Percentiles rank a stretch among this genome's conserved stretches.
Evolutionary conservation across 257 asterid genomes (phyloP).

Genomic region (Solanum pinnatisectum): DNA sequence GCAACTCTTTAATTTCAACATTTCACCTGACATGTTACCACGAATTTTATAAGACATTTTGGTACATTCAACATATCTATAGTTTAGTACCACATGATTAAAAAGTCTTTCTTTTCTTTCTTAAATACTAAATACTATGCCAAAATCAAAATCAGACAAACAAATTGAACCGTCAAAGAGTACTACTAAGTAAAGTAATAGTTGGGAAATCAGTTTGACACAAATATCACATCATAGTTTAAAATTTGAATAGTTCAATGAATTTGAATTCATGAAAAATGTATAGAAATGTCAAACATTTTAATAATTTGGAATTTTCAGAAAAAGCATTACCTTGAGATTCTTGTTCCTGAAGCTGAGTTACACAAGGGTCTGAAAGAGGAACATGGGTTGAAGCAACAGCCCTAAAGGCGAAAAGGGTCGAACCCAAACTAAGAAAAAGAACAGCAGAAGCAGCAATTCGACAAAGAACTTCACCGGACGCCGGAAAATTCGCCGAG

Average conservation of each 20-base stretch:
- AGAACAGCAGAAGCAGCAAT: slow-evolving; percentile 31
- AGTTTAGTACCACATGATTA: neutral
- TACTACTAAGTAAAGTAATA: neutral
- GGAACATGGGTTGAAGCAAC: slow-evolving; percentile 25
- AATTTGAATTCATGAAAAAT: neutral
- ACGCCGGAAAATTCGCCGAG: neutral
- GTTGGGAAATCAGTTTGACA: neutral
- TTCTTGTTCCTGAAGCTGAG: slow-evolving; percentile 10
- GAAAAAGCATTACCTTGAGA: slow-evolving; percentile 19
- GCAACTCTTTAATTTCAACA: neutral
- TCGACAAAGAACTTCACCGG: slow-evolving; percentile 33
- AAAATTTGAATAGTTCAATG: neutral
- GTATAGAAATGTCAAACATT: neutral
- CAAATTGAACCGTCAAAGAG: neutral
- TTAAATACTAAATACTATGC: no score
- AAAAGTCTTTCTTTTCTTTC: no score
- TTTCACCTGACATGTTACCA: neutral
- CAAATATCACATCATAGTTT: neutral
- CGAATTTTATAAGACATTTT: neutral
- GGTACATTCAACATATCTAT: neutral
- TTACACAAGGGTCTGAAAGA: slow-evolving; percentile 2
- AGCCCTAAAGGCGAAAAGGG: slow-evolving; percentile 28
- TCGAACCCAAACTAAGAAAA: slow-evolving; percentile 30
- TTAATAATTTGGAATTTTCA: neutral
- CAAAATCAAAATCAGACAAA: neutral